Evolutionary conservation across 176 grass and related monocot genomes (phyloP).

Genomic region (Hordeum marinum): DNA sequence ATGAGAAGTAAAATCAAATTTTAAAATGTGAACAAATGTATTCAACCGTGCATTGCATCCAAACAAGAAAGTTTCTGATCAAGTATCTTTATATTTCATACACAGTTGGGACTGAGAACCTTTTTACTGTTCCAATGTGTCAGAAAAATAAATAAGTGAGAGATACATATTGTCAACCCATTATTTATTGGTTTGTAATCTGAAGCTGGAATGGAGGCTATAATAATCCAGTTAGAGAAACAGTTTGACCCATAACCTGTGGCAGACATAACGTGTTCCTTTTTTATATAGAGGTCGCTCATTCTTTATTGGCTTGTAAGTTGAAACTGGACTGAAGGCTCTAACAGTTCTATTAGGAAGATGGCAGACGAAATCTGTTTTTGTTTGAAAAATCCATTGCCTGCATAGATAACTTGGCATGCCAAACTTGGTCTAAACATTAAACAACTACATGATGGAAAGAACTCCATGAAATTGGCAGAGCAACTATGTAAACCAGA

Average conservation of each 20-base stretch:
- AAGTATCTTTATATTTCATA: not conserved
- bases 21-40: not conserved
- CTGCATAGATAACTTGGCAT: not conserved
- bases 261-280: not conserved
- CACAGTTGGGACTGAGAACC: not conserved
- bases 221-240: not conserved
- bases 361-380: not conserved
- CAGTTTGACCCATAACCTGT: not conserved
- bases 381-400: not conserved
- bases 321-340: not conserved
- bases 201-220: not conserved
- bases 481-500: not conserved
- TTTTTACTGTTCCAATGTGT: not conserved
- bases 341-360: not conserved
- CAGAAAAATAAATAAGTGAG: not conserved
- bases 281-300: not conserved
- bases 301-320: not conserved
- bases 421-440: not conserved
- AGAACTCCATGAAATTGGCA: not conserved
- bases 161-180: not conserved
- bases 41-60: not conserved
- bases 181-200: not conserved
- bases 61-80: not conserved
- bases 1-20: not conserved
- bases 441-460: not conserved